Evolutionary conservation across 1,284 basidiomycete genomes (phyloP).

Genomic region (Fomitopsis betulina): DNA sequence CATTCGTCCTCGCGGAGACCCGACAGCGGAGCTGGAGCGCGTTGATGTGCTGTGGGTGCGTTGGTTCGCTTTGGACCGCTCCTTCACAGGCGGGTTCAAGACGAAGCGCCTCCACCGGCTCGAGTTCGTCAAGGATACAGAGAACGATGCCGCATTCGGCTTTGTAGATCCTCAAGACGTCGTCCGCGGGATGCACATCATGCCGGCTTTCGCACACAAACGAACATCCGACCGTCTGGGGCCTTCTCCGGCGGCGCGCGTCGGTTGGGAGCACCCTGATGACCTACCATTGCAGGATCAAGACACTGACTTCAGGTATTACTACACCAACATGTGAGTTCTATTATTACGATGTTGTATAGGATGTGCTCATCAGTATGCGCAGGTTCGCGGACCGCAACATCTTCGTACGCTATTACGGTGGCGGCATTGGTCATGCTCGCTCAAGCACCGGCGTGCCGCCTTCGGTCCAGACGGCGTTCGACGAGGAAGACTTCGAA

Average conservation of each 20-base stretch:
- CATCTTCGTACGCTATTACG: too few species aligned
- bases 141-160: slow-evolving; percentile 29
- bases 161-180: slow-evolving; percentile 35
- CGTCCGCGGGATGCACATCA: slow-evolving; percentile 31
- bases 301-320: slow-evolving; percentile 28
- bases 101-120: slow-evolving; percentile 26
- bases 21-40: background rate
- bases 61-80: slow-evolving; percentile 26
- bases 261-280: too few species aligned
- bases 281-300: slow-evolving; percentile 11
- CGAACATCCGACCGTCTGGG: slow-evolving; percentile 16
- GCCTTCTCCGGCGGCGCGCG: slow-evolving; percentile 16
- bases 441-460: too few species aligned
- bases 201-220: slow-evolving; percentile 29
- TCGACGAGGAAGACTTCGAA: too few species aligned
- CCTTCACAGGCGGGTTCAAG: slow-evolving; percentile 12
- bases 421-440: too few species aligned
- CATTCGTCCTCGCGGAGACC: slow-evolving; percentile 9
- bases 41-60: slow-evolving; percentile 34
- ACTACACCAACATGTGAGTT: slow-evolving; percentile 32
- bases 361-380: too few species aligned
- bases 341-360: background rate
- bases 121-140: slow-evolving; percentile 26
- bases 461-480: too few species aligned
- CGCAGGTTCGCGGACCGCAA: too few species aligned